Evolutionary conservation across 352 stramenopile species (phyloP), one percentile per base, ranked within the genome.

Genomic region (Globisporangium carolinianum): DNA sequence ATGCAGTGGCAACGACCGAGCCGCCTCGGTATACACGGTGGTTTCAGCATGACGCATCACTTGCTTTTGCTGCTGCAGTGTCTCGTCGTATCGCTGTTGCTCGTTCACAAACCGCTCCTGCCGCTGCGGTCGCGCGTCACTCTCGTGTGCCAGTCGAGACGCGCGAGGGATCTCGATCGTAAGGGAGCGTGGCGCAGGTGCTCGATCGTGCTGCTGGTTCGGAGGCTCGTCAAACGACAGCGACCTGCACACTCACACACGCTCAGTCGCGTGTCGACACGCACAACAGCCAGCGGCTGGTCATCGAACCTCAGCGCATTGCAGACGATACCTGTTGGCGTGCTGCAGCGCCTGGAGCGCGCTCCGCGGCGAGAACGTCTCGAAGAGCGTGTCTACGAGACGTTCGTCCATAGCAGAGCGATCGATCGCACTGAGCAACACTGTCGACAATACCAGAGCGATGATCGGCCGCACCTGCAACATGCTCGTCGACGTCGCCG

Each of bases 301-400:
- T 32, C 24, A 32, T 32, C 24, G 1, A 32, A 32, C 1, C 24
- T 32, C 24, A 32, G 24, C 24, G 24, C 24, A 32, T 32, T 32
- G 24, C 24, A 32, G 24, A 32, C 24, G 24, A 1, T 57, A 89
- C 79, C 69, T 81, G 51, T 62, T 75, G 10, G 63, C 71, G 60
- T 82, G 62, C 53, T 60, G 65, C 39, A 89, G 60, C 3, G 71
- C 66, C 11, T 65, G 62, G 5, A 87, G 59, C 0, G 75, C 67
- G 51, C 65, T 57, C 1, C 72, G 68, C 11, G 79, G 76, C 10
- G 79, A 89, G 58, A 90, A 90, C 1, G 77, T 81, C 45, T 89
- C 69, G 35, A 76, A 85, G 1, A 89, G 55, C 38, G 63, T 69
- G 3, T 86, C 75, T 84, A n/a, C 5, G 37, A 15, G 8, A 51